Conservation (phyloP, 805 yeast species). For the Candida chauliodis region DNA sequence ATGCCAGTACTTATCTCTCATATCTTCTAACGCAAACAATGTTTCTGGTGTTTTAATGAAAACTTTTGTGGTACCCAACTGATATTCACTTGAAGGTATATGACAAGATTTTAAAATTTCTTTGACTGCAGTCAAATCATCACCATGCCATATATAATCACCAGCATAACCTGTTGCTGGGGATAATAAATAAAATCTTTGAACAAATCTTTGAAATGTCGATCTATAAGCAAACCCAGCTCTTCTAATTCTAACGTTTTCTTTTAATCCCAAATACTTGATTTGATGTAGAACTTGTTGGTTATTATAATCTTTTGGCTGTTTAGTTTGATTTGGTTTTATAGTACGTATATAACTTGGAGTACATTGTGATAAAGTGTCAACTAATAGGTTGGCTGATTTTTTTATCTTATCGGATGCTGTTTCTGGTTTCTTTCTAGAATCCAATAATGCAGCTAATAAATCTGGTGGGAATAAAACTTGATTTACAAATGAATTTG, state of each 20-base stretch:
- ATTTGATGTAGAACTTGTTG: slow-evolving; percentile 92
- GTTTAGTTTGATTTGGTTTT: slow-evolving; percentile 91
- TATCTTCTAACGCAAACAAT: slow-evolving; percentile 86
- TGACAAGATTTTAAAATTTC: slow-evolving; percentile 51
- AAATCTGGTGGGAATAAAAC: slow-evolving; percentile 39
- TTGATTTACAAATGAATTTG: slow-evolving; percentile 65
- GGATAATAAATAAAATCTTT: slow-evolving; percentile 84
- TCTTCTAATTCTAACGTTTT: slow-evolving; percentile 94
- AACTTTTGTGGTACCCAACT: slow-evolving; percentile 86
- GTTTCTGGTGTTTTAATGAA: slow-evolving; percentile 98
- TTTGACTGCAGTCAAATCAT: slow-evolving; percentile 48
- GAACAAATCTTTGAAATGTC: slow-evolving; percentile 93
- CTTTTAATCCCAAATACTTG: slow-evolving; percentile 92
- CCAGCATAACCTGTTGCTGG: slow-evolving; percentile 90
- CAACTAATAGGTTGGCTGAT: slow-evolving; percentile 87
- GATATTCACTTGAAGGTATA: slow-evolving; percentile 79
- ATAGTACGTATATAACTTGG: slow-evolving; percentile 97
- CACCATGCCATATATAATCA: slow-evolving; percentile 58
- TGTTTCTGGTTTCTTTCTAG: slow-evolving; percentile 84
- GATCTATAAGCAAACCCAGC: slow-evolving; percentile 99
- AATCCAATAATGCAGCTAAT: slow-evolving; percentile 40
- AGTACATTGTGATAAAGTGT: slow-evolving; percentile 82
- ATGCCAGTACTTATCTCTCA: slow-evolving; percentile 97
- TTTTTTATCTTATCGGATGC: slow-evolving; percentile 92
- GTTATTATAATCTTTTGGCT: slow-evolving; percentile 85